phyloP scores from a whole-genome alignment of 2,329 filamentous ascomycete species.

The Trichoderma sp. region DNA sequence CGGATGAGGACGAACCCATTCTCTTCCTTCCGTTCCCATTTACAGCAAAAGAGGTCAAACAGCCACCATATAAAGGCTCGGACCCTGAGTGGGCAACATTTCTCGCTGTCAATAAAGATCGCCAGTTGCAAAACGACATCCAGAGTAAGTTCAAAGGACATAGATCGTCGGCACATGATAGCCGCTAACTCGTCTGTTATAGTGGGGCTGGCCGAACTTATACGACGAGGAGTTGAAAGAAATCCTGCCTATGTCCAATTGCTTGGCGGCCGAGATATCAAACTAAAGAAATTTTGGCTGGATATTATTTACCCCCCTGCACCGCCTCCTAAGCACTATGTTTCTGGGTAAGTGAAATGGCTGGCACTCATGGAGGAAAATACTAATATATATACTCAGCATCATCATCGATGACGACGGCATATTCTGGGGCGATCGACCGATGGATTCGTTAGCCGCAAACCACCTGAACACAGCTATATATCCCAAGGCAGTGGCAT shows the following conservation, averaged over 20 bases:
- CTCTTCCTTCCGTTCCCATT: constrained; percentile 65
- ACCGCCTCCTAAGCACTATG: constrained; percentile 61
- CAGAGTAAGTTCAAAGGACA: constrained; percentile 42
- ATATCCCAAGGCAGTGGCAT: constrained; percentile 55
- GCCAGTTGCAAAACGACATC: constrained; percentile 49
- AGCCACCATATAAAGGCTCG: constrained; percentile 53
- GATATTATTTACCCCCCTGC: constrained; percentile 60
- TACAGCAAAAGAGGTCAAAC: constrained; percentile 52
- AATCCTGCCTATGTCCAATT: constrained; percentile 45
- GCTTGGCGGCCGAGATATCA: constrained; percentile 51
- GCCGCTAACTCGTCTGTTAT: constrained; percentile 25
- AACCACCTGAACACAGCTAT: constrained; percentile 51
- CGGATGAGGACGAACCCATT: constrained; percentile 48
- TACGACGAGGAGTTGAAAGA: constrained; percentile 42
- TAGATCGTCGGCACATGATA: neutral
- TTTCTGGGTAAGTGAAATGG: constrained; percentile 54
- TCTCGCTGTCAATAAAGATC: constrained; percentile 58
- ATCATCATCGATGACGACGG: constrained; percentile 53
- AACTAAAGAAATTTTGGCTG: constrained; percentile 58
- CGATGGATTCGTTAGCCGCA: constrained; percentile 51
- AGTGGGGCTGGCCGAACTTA: constrained; percentile 40
- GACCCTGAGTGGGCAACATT: constrained; percentile 68
- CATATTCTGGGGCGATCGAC: constrained; percentile 49
- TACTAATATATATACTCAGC: constrained; percentile 40
- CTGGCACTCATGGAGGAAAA: no score